Conservation (phyloP, 2,329 filamentous ascomycete genomes). For the Coniochaeta ligniaria region DNA sequence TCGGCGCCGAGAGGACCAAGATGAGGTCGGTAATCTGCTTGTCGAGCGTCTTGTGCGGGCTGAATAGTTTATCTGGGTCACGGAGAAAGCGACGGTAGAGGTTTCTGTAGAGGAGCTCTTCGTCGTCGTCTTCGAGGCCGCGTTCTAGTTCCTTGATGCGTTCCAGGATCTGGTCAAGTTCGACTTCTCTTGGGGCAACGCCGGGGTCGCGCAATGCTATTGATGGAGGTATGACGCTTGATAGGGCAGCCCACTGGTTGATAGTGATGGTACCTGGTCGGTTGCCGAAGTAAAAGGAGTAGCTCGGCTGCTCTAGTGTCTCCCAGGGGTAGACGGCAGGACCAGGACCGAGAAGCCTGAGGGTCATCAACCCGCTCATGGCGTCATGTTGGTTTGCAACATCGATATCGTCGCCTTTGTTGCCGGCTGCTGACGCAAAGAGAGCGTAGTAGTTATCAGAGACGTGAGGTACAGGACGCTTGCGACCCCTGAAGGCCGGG, state of each 20-base stretch:
- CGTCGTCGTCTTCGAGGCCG: slow-evolving; percentile 48
- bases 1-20: slow-evolving; percentile 57
- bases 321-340: slow-evolving; percentile 53
- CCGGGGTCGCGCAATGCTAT: slow-evolving; percentile 53
- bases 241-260: slow-evolving; percentile 59
- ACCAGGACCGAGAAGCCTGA: slow-evolving; percentile 37
- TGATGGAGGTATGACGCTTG: slow-evolving; percentile 46
- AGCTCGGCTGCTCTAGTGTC: slow-evolving; percentile 67
- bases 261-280: slow-evolving; percentile 65
- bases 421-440: slow-evolving; percentile 44
- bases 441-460: slow-evolving; percentile 49
- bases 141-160: slow-evolving; percentile 51
- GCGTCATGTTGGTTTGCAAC: slow-evolving; percentile 42
- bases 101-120: slow-evolving; percentile 52
- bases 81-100: slow-evolving; percentile 63
- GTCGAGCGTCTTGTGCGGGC: slow-evolving; percentile 57
- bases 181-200: slow-evolving; percentile 52
- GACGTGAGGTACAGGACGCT: slow-evolving; percentile 44
- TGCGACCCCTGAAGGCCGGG: slow-evolving; percentile 48
- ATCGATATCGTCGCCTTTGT: slow-evolving; percentile 36
- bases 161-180: slow-evolving; percentile 48
- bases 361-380: slow-evolving; percentile 53
- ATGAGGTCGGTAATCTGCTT: slow-evolving; percentile 68
- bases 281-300: slow-evolving; percentile 58
- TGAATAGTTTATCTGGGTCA: slow-evolving; percentile 56